Evolutionary conservation across 2,329 filamentous ascomycete species (phyloP).

Genomic region (Daldinia sp.): DNA sequence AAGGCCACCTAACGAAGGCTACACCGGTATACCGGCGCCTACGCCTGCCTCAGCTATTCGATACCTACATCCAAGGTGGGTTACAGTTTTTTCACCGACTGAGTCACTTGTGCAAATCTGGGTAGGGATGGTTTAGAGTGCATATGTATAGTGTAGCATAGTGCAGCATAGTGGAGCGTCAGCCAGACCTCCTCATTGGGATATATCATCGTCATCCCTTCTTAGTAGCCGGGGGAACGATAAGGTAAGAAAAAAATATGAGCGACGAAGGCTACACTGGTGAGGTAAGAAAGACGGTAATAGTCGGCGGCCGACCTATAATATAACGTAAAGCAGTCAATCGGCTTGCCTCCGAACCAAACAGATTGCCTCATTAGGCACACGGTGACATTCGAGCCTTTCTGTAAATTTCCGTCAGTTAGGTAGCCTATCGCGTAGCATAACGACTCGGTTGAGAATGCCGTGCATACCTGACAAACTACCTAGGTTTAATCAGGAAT

Average conservation of each 20-base stretch:
- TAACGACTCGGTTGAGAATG: neutral
- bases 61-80: neutral
- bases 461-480: neutral
- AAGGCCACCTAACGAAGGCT: neutral
- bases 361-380: neutral
- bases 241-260: neutral
- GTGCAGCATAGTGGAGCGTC: neutral
- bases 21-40: neutral
- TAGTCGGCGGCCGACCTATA: neutral
- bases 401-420: neutral
- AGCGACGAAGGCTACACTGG: neutral
- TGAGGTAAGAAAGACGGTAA: neutral
- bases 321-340: neutral
- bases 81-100: neutral
- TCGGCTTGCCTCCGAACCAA: neutral
- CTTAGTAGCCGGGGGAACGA: neutral
- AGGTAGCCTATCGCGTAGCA: neutral
- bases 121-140: neutral
- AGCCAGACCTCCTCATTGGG: neutral
- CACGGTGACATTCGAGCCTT: neutral
- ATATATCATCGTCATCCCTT: neutral
- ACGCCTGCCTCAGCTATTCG: neutral
- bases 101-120: neutral
- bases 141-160: neutral
- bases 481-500: neutral